Evolutionary conservation across 371 early-diverging fungal genomes (phyloP).

Genomic region (Dinochytrium kinnereticum): DNA sequence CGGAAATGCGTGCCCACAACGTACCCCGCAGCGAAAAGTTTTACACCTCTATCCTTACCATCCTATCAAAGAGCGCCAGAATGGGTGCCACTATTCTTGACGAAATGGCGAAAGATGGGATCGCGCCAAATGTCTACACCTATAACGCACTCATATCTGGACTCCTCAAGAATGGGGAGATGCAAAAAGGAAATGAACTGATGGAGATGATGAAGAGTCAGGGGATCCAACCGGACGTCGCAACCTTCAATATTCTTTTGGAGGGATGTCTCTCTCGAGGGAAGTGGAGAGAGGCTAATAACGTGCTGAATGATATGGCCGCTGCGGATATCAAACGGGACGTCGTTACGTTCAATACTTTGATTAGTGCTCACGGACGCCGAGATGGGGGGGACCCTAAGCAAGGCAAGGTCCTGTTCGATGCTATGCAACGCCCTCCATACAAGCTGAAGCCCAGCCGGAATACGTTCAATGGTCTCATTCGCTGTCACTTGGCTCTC

Average conservation of each 20-base stretch:
- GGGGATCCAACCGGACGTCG: slow-evolving; percentile 27
- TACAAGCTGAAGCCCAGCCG: slow-evolving; percentile 10
- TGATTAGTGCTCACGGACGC: slow-evolving; percentile 50
- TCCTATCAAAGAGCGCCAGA: background rate
- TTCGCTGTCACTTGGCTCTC: background rate
- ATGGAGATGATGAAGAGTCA: slow-evolving; percentile 45
- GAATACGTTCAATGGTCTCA: slow-evolving; percentile 8
- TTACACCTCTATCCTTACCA: background rate
- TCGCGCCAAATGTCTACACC: slow-evolving; percentile 47
- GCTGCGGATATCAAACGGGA: slow-evolving; percentile 44
- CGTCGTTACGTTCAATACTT: slow-evolving; percentile 54
- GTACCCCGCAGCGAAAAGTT: background rate
- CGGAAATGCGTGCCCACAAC: background rate
- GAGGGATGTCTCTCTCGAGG: slow-evolving; percentile 50
- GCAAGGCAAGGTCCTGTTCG: slow-evolving; percentile 17
- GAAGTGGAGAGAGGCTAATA: slow-evolving; percentile 43
- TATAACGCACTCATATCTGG: slow-evolving; percentile 56
- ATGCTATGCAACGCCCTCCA: slow-evolving; percentile 26
- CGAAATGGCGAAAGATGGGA: slow-evolving; percentile 39
- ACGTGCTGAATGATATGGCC: slow-evolving; percentile 49
- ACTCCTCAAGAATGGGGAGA: slow-evolving; percentile 45
- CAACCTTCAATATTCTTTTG: slow-evolving; percentile 38
- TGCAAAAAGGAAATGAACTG: slow-evolving; percentile 38
- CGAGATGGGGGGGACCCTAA: slow-evolving; percentile 25
- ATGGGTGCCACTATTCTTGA: background rate